Percentiles rank a stretch among this genome's conserved stretches.
Evolutionary conservation across 306 rosid genomes (phyloP).

Genomic region (Trifolium pratense): DNA sequence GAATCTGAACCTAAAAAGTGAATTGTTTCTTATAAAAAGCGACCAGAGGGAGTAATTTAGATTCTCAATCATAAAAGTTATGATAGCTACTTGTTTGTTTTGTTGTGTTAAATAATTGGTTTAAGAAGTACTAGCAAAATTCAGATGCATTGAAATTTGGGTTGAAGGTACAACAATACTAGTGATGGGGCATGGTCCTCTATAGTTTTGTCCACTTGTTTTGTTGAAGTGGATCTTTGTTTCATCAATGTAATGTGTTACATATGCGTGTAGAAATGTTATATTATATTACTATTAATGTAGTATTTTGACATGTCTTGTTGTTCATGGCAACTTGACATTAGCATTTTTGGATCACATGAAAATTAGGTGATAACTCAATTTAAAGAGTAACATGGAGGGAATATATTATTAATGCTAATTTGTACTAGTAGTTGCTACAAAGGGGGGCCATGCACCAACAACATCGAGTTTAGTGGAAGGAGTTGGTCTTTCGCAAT

Average conservation of each 20-base stretch:
- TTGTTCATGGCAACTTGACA: no score
- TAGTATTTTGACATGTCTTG: not conserved
- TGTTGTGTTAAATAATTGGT: constrained; percentile 30
- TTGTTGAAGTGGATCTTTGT: not conserved
- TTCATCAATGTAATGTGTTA: not conserved
- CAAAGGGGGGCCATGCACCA: no score
- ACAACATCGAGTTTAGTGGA: no score
- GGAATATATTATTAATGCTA: no score
- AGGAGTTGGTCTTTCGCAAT: no score
- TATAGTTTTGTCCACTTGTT: not conserved
- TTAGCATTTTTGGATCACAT: no score
- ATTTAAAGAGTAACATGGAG: no score
- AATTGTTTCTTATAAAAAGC: no score
- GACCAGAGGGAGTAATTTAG: not conserved
- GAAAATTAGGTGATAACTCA: no score
- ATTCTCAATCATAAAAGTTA: not conserved
- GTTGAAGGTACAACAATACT: not conserved
- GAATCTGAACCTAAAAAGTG: no score
- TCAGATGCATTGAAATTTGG: constrained; percentile 15
- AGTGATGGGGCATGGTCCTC: constrained; percentile 28
- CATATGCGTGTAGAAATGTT: not conserved
- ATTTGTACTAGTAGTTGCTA: no score
- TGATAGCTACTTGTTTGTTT: constrained; percentile 30
- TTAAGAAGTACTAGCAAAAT: constrained; percentile 28
- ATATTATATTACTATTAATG: not conserved